These are phyloP conservation scores for Cercospora sesami DNA, from an alignment of 2,329 filamentous ascomycete species.

Conservation along the genomic window DNA sequence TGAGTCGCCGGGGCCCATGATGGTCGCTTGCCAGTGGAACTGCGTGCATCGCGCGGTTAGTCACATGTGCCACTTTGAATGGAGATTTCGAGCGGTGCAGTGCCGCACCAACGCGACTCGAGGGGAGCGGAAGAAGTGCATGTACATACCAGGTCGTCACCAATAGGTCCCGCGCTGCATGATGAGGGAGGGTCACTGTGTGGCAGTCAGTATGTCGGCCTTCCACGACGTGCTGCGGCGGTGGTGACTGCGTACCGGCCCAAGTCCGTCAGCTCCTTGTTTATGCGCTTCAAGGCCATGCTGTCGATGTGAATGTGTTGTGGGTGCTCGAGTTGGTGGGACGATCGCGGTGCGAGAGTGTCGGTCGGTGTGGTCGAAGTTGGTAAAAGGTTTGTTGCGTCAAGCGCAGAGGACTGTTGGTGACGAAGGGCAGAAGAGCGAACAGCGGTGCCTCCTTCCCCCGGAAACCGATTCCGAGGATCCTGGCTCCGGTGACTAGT, in stretches of 20 bases:
- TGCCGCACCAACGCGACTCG: slow-evolving; percentile 14
- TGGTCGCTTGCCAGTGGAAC: slow-evolving; percentile 99
- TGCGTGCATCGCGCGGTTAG: slow-evolving; percentile 44
- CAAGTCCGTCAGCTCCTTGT: slow-evolving; percentile 85
- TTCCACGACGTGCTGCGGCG: neutral
- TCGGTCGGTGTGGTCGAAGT: slow-evolving; percentile 7
- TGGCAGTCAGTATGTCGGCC: slow-evolving; percentile 38
- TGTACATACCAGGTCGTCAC: slow-evolving; percentile 89
- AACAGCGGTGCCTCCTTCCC: slow-evolving; percentile 7
- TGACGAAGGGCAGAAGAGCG: slow-evolving; percentile 11
- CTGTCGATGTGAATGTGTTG: slow-evolving; percentile 17
- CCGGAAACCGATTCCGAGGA: slow-evolving; percentile 3
- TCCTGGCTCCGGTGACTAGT: slow-evolving; percentile 1
- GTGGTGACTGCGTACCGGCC: slow-evolving; percentile 63
- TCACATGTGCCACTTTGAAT: slow-evolving; percentile 14
- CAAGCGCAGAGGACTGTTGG: slow-evolving; percentile 19
- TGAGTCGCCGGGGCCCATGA: slow-evolving; percentile 97
- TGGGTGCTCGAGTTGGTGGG: slow-evolving; percentile 3
- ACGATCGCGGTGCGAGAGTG: neutral
- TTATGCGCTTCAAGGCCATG: slow-evolving; percentile 92
- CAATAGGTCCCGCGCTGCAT: slow-evolving; percentile 94
- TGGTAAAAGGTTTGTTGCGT: slow-evolving; percentile 16
- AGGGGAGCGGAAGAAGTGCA: slow-evolving; percentile 14
- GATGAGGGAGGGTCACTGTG: slow-evolving; percentile 93
- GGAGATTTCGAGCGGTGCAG: slow-evolving; percentile 9